phyloP scores from a whole-genome alignment of 371 early-diverging fungal species.

The Smittium culicis region DNA sequence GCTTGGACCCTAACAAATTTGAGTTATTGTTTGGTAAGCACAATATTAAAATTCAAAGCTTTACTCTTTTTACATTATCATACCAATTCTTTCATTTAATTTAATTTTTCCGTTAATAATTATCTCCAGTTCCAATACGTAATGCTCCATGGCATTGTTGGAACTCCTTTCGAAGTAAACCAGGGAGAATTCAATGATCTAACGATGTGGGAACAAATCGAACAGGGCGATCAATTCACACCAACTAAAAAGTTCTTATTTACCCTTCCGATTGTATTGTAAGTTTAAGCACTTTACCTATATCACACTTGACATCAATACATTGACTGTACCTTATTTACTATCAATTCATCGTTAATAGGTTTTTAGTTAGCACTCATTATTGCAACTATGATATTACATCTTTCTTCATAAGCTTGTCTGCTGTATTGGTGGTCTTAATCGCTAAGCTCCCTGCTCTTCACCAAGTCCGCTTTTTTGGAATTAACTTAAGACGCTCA shows the following conservation, averaged over 20 bases:
- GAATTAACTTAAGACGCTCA: slow-evolving; percentile 46
- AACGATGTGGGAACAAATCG: slow-evolving; percentile 97
- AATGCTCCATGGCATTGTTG: slow-evolving; percentile 92
- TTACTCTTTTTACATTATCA: slow-evolving; percentile 35
- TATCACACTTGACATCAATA: slow-evolving; percentile 1
- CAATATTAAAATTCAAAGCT: slow-evolving; percentile 32
- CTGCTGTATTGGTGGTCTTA: slow-evolving; percentile 60
- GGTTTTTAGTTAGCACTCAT: slow-evolving; percentile 87
- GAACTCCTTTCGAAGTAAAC: slow-evolving; percentile 85
- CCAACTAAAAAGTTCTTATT: slow-evolving; percentile 91
- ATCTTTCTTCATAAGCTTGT: slow-evolving; percentile 75
- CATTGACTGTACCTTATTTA: slow-evolving; percentile 6
- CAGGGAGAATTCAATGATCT: slow-evolving; percentile 89
- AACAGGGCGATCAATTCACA: slow-evolving; percentile 91
- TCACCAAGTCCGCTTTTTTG: slow-evolving; percentile 91
- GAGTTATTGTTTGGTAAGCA: slow-evolving; percentile 67
- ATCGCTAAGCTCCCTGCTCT: slow-evolving; percentile 88
- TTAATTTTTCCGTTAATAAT: slow-evolving; percentile 4
- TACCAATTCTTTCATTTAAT: slow-evolving; percentile 30
- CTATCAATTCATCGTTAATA: slow-evolving; percentile 24
- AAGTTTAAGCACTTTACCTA: slow-evolving; percentile 28
- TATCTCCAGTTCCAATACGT: slow-evolving; percentile 73
- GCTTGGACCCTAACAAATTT: slow-evolving; percentile 93
- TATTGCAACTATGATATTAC: slow-evolving; percentile 83
- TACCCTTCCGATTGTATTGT: slow-evolving; percentile 82